Conservation (phyloP, 176 grass and related monocot genomes). For the Otatea glauca region DNA sequence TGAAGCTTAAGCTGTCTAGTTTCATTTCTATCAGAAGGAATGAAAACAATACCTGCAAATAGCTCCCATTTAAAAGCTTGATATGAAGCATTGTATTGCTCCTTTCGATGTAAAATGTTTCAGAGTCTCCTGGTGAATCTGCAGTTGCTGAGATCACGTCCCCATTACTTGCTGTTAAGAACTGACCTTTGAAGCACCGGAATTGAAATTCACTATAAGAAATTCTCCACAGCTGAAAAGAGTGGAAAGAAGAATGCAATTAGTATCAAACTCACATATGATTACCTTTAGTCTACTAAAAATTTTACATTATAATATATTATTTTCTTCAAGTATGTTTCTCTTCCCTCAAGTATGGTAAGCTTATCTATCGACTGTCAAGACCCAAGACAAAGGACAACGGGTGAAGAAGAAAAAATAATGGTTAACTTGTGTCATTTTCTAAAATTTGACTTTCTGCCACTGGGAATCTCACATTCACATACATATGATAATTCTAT, state of each 20-base stretch:
- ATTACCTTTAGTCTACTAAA: not conserved
- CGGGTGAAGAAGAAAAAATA: not conserved
- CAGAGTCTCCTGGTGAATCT: conserved; percentile 54
- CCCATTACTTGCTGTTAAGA: conserved; percentile 61
- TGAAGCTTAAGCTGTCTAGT: conserved; percentile 27
- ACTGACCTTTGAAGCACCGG: conserved; percentile 69
- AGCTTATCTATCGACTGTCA: not conserved
- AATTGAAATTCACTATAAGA: conserved; percentile 71
- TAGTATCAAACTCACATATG: not conserved
- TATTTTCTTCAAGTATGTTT: not conserved
- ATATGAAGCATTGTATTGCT: conserved; percentile 77
- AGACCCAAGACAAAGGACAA: not conserved
- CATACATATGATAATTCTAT: not conserved
- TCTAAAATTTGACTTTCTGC: not conserved
- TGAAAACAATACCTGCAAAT: conserved; percentile 60
- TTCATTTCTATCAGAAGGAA: conserved; percentile 7
- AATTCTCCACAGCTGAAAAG: conserved; percentile 77
- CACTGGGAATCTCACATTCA: not conserved
- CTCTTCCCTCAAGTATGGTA: not conserved
- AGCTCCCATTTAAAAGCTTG: conserved; percentile 69
- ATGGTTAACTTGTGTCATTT: not conserved
- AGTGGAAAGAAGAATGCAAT: conserved; percentile 20
- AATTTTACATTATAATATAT: not conserved
- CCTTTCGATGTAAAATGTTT: conserved; percentile 76
- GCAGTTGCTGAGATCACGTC: conserved; percentile 60